These are phyloP conservation scores for Starmerella stellata DNA, from an alignment of 805 yeast genomes.

Conservation along the genomic window DNA sequence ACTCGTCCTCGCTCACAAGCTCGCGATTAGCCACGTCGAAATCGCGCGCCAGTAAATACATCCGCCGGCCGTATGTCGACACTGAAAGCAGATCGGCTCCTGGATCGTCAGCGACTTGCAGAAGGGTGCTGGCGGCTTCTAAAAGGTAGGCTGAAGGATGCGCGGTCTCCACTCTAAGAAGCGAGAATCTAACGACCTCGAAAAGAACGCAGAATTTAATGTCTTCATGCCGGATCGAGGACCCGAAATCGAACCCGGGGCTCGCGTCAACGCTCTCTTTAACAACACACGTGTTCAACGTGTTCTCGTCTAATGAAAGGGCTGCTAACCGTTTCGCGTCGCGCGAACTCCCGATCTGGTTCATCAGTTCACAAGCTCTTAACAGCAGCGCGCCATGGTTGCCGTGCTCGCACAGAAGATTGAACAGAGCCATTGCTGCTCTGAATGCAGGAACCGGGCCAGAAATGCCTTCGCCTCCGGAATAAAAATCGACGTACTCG, in stretches of 20 bases:
- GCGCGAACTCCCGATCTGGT: slow-evolving; percentile 8
- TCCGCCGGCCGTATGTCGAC: slow-evolving; percentile 38
- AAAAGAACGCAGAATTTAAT: slow-evolving; percentile 46
- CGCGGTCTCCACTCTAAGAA: slow-evolving; percentile 44
- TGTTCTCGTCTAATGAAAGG: slow-evolving; percentile 20
- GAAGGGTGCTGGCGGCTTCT: slow-evolving; percentile 43
- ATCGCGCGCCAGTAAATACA: slow-evolving; percentile 39
- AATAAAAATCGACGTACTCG: slow-evolving; percentile 28
- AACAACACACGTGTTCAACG: neutral
- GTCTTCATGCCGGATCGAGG: slow-evolving; percentile 11
- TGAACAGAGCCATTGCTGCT: slow-evolving; percentile 30
- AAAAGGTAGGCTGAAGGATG: slow-evolving; percentile 68
- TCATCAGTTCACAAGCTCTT: slow-evolving; percentile 48
- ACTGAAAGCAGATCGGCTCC: slow-evolving; percentile 27
- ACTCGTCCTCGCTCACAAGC: slow-evolving; percentile 25
- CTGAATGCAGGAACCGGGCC: slow-evolving; percentile 24
- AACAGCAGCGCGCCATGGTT: slow-evolving; percentile 67
- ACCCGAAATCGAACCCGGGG: slow-evolving; percentile 8
- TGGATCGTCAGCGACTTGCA: slow-evolving; percentile 31
- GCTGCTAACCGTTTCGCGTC: slow-evolving; percentile 14
- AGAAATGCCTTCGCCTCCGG: slow-evolving; percentile 13
- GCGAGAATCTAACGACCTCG: slow-evolving; percentile 43
- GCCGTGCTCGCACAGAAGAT: slow-evolving; percentile 46
- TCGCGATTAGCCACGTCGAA: slow-evolving; percentile 25
- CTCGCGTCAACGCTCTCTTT: slow-evolving; percentile 4